Evolutionary conservation across 768 basidiomycete species (phyloP), one percentile per base, ranked within the genome.

Genomic region (Mycena venus): DNA sequence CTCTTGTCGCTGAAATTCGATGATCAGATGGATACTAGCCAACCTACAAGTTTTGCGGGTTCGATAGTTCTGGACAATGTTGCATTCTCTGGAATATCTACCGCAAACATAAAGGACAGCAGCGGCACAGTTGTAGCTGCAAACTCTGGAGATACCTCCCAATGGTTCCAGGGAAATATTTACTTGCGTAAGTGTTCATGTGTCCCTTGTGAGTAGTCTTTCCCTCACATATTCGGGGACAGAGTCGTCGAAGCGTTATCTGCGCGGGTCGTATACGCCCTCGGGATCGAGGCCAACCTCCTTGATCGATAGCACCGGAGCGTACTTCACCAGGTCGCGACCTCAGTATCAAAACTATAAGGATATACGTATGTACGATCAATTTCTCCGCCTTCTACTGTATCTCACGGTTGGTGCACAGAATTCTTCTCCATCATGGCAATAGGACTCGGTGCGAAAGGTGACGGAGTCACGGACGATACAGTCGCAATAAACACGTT

Each of bases 31-130:
- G 53, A 47, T 1, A 70, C 36, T 40, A 55, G 47, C n/a, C 69
- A 70, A 27, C 31, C 69, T 0, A 29, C 60, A 2, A n/a, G 17
- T 4, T 49, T 70, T n/a, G 69, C 15, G 4, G 69, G 69, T 7
- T 70, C 69, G 7, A 6, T 70, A 4, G n/a, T 70, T 19, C 51
- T 70, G 15, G 61, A 70, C 38, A 53, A 70, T 9, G 51, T 70
- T 25, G n/a, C 2, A 1, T 70, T 70, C 69, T 31, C 69, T 2
- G 34, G 31, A 6, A 70, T 70, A 4, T 12, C 19, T 1, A 32
- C 25, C 0, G 69, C 61, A 1, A 70, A 70, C 27, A 63, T 70
- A 14, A 60, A 63, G 11, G 69, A 70, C 23, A 12, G 11, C 5
- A 44, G 29, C n/a, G 69, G 60, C 14, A 29, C 34, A 2, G 25